Evolutionary conservation across 345 rosid species (phyloP).

Genomic region (Corchorus olitorius): DNA sequence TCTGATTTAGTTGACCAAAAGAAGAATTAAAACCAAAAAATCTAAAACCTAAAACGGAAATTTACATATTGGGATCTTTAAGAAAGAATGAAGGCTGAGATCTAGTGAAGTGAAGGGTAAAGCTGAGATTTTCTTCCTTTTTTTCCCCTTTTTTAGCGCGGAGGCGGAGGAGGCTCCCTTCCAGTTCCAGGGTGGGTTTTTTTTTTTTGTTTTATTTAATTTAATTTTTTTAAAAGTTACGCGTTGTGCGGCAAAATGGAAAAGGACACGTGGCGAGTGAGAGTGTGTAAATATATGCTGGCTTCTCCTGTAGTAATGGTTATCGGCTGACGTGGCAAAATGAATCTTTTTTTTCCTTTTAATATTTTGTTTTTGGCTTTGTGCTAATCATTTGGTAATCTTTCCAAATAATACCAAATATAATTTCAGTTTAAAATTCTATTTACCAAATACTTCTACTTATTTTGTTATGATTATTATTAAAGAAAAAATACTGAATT

Average conservation of each 20-base stretch:
- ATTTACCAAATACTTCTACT: not conserved
- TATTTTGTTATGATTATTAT: not conserved
- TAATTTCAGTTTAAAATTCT: not conserved
- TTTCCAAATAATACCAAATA: not conserved
- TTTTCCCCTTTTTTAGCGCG: not conserved
- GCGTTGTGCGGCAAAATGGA: not conserved
- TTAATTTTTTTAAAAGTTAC: not conserved
- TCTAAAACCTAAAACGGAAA: not conserved
- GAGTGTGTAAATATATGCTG: not conserved
- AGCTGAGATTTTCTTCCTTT: not conserved
- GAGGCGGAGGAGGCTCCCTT: not conserved
- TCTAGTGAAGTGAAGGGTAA: not conserved
- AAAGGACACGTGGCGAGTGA: not conserved
- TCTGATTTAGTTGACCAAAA: not conserved
- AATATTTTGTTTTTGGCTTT: too few relatives aligned
- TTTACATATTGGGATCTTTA: constrained; percentile 7
- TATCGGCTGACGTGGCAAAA: not conserved
- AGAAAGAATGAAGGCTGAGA: not conserved
- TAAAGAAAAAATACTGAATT: not conserved
- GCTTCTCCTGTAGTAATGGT: not conserved
- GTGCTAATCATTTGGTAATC: not conserved
- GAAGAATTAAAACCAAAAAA: too few relatives aligned
- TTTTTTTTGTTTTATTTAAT: not conserved
- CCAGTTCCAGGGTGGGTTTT: not conserved
- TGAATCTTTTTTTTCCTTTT: too few relatives aligned